Percentiles rank a stretch among this genome's conserved stretches.
These are phyloP conservation scores for Beauveria asiatica DNA, from an alignment of 2,329 filamentous ascomycete genomes.

Conservation along the genomic window DNA sequence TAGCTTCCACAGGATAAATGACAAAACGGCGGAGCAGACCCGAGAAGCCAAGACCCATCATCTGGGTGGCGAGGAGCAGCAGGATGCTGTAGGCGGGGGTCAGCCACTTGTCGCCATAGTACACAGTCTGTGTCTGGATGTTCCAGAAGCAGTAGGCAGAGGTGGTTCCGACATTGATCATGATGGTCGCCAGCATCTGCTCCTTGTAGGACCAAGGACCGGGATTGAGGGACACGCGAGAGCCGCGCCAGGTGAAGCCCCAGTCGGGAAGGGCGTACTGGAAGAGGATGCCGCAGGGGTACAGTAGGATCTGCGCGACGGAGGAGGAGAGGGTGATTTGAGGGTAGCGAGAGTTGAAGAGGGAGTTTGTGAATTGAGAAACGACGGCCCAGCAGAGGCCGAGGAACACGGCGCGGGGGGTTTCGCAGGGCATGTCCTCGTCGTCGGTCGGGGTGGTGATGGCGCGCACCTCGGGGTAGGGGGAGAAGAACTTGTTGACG, in stretches of 20 bases:
- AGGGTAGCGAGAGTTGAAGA: conserved; percentile 11
- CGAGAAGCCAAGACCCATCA: conserved; percentile 26
- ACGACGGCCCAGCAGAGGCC: conserved; percentile 8
- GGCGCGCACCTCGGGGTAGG: conserved; percentile 11
- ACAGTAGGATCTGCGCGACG: conserved; percentile 6
- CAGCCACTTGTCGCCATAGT: conserved; percentile 13
- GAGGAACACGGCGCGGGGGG: conserved; percentile 3
- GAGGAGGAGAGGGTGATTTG: conserved; percentile 1
- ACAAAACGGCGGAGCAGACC: conserved; percentile 26
- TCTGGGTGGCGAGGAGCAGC: conserved; percentile 23
- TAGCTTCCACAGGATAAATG: conserved; percentile 11
- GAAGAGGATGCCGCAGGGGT: conserved; percentile 4
- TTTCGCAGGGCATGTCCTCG: conserved; percentile 7
- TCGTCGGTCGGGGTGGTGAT: conserved; percentile 5
- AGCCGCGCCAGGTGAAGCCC: conserved; percentile 10
- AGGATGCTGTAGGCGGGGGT: conserved; percentile 24
- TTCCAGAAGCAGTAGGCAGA: conserved; percentile 29
- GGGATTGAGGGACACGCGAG: conserved; percentile 26
- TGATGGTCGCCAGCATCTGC: conserved; percentile 32
- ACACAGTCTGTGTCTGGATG: conserved; percentile 26
- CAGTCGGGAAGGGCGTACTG: conserved; percentile 5
- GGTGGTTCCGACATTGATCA: conserved; percentile 27
- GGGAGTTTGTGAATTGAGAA: conserved; percentile 8
- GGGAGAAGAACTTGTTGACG: conserved; percentile 8
- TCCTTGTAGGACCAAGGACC: conserved; percentile 32